These are phyloP conservation scores for Galerina sulciceps DNA, from an alignment of 768 basidiomycete species.

Conservation along the genomic window DNA sequence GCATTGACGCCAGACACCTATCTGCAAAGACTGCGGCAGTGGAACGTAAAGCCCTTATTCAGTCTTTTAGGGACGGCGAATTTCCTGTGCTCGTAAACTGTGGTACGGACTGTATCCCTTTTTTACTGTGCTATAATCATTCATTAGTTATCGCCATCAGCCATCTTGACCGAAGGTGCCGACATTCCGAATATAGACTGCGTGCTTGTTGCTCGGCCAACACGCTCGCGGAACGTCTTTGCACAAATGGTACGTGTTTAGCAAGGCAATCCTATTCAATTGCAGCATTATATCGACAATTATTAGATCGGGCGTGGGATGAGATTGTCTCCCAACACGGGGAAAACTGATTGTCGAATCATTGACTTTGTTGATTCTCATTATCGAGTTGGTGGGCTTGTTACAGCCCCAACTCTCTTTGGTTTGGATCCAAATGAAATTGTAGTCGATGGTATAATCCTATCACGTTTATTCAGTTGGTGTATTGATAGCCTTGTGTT, in stretches of 20 bases:
- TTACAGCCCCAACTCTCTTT: conserved; percentile 83
- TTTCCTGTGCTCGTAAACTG: conserved; percentile 93
- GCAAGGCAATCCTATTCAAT: background rate
- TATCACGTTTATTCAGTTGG: background rate
- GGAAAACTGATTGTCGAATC: conserved; percentile 83
- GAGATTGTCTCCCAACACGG: conserved; percentile 79
- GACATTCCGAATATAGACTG: conserved; percentile 97
- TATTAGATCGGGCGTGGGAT: conserved; percentile 91
- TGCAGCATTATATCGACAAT: background rate
- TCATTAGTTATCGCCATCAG: conserved; percentile 33
- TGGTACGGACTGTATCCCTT: conserved; percentile 44
- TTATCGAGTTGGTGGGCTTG: conserved; percentile 67
- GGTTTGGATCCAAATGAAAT: conserved; percentile 79
- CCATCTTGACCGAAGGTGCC: conserved; percentile 90
- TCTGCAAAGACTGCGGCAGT: conserved; percentile 66
- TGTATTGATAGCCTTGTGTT: conserved; percentile 2
- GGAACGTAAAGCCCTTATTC: conserved; percentile 68
- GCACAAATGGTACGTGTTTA: conserved; percentile 79
- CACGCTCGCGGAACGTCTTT: conserved; percentile 86
- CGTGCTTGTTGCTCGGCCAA: conserved; percentile 85
- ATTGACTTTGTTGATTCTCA: conserved; percentile 91
- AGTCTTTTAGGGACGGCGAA: conserved; percentile 67
- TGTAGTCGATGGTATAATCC: conserved; percentile 56
- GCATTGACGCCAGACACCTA: conserved; percentile 85
- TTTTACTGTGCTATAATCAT: background rate